Conservation (phyloP, 2,329 filamentous ascomycete species). For the Aspergillus jensenii region DNA sequence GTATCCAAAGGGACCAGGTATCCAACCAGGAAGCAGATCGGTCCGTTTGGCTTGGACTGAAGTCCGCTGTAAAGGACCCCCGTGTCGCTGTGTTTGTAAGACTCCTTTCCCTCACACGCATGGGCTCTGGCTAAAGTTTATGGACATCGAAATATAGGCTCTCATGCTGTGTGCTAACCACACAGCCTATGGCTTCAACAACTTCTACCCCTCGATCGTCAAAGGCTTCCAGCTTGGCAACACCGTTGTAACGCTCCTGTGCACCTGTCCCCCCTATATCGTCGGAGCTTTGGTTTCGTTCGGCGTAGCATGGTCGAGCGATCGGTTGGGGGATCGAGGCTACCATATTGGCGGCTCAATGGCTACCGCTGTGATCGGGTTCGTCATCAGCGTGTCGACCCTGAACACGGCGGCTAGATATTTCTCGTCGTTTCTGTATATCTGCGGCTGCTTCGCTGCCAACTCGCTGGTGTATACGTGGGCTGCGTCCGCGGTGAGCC, state of each 20-base stretch:
- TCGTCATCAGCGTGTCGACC: conserved; percentile 9
- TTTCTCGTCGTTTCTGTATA: conserved; percentile 33
- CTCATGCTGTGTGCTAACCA: conserved; percentile 15
- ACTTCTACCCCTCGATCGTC: conserved; percentile 33
- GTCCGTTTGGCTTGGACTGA: conserved; percentile 4
- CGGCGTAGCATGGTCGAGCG: conserved; percentile 14
- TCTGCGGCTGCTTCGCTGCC: conserved; percentile 32
- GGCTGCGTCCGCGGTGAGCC: conserved; percentile 33
- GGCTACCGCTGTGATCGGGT: conserved; percentile 12
- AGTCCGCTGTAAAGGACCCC: not conserved
- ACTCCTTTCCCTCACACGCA: too few species aligned
- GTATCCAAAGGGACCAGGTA: not conserved
- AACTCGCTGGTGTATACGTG: conserved; percentile 39
- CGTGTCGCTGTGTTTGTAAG: not conserved
- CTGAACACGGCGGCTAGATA: conserved; percentile 15
- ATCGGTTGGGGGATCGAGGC: conserved; percentile 14
- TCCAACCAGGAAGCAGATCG: not conserved
- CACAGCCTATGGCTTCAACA: conserved; percentile 35
- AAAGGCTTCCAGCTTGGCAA: conserved; percentile 15
- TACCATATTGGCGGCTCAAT: conserved; percentile 18
- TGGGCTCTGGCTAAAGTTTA: too few species aligned
- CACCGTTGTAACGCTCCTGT: conserved; percentile 14
- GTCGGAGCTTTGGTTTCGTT: conserved; percentile 8
- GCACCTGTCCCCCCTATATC: conserved; percentile 10
- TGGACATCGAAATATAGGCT: not conserved